Evolutionary conservation across 805 yeast species (phyloP), one percentile per base, ranked within the genome.

Genomic region (Saccharomycodes ludwigii): DNA sequence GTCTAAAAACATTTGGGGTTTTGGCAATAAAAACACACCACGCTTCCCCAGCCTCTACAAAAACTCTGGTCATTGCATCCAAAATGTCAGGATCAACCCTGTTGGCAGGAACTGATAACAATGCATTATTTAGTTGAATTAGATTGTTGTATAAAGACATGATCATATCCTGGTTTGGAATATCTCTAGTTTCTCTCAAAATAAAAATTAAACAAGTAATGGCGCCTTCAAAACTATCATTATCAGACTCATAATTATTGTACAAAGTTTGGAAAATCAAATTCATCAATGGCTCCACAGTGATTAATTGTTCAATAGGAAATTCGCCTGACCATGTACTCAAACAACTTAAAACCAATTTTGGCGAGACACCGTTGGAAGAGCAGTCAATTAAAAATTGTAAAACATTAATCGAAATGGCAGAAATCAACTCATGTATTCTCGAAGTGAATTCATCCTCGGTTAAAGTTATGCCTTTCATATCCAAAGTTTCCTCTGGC

Each of bases 301-400:
- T 56, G 26, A 88, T 56, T n/a, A 91, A 59, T 29, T 72, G 66
- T 32, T 71, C 76, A 18, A 88, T 65, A 3, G 88, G 81, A 30
- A 84, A 72, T 52, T 93, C 98, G 39, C 67, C 68, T 37, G 91
- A 76, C 99, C 99, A 91, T 14, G 93, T 79, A 43, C 77, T 76
- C 35, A 93, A 60, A 55, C 94, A 80, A 39, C 74, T 77, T 35
- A 88, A 64, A 5, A 84, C 64, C 31, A 54, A 59, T 34, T 49
- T 50, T 5, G 43, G 29, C 4, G 48, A 40, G 22, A 38, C 40
- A 6, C 38, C 46, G 6, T 51, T 38, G 22, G 50, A 43, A 6
- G 47, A 38, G 37, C 73, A 63, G 27, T 66, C 63, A 24, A 76
- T 63, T 41, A 88, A 59, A 31, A 83, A 63, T 34, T 66, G 53